Conservation (phyloP, 768 basidiomycete genomes). For the Xerocomellus chrysenteron region DNA sequence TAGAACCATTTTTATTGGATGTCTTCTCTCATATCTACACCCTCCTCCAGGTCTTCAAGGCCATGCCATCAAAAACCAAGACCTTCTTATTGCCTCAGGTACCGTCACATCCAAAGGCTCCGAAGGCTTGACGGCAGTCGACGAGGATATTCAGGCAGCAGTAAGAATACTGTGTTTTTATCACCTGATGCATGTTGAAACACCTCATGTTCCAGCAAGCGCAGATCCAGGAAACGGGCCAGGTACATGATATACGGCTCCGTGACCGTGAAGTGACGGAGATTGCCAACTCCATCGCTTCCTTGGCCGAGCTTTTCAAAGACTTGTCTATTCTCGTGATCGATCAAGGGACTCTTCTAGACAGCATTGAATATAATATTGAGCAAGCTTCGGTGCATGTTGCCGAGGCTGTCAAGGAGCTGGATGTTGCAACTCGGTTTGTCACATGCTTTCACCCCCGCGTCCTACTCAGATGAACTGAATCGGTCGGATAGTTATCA, state of each 20-base stretch:
- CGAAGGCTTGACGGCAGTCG: constrained; percentile 79
- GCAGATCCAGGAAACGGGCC: constrained; percentile 38
- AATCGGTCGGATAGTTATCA: constrained; percentile 65
- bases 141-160: constrained; percentile 88
- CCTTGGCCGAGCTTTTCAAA: constrained; percentile 93
- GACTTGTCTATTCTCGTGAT: constrained; percentile 92
- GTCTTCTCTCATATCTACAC: constrained; percentile 16
- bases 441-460: constrained; percentile 25
- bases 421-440: constrained; percentile 78
- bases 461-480: background rate
- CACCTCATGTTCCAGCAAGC: constrained; percentile 28
- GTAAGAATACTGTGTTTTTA: constrained; percentile 46
- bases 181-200: constrained; percentile 14
- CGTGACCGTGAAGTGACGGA: constrained; percentile 76
- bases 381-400: constrained; percentile 85
- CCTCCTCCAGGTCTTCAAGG: constrained; percentile 78
- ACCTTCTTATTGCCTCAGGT: constrained; percentile 87
- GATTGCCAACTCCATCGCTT: constrained; percentile 89
- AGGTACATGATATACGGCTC: constrained; percentile 41
- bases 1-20: background rate
- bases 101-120: constrained; percentile 78
- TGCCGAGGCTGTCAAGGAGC: constrained; percentile 80
- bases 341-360: constrained; percentile 95
- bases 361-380: constrained; percentile 97
- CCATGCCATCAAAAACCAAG: constrained; percentile 96